A percentile compares a stretch with the other conserved stretches of the same genome.
phyloP scores from a whole-genome alignment of 441 rosid species.

The Croton setiger region DNA sequence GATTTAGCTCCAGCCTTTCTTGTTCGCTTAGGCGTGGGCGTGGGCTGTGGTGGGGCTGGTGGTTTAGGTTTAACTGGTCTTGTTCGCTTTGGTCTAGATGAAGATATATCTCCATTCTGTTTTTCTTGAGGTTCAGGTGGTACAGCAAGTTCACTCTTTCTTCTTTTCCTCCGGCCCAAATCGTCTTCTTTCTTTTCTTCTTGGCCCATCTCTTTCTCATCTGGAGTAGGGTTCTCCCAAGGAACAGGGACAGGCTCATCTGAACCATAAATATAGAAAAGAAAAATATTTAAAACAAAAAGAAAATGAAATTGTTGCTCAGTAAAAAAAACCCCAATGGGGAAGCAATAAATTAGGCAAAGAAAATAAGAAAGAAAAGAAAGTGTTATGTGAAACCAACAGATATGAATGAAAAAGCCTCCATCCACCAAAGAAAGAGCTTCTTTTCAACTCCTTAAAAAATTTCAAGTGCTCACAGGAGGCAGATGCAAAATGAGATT shows the following conservation, averaged over 20 bases:
- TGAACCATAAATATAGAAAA: not conserved
- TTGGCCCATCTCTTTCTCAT: conserved; percentile 15
- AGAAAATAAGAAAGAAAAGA: not conserved
- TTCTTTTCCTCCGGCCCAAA: conserved; percentile 32
- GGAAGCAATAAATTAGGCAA: not conserved
- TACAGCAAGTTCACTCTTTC: not conserved
- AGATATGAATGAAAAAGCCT: not conserved
- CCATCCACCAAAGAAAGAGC: not conserved
- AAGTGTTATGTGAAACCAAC: not conserved
- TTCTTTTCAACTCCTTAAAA: not conserved
- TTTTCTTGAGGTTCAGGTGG: not conserved
- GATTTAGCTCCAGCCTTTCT: conserved; percentile 3
- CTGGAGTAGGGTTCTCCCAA: conserved; percentile 31
- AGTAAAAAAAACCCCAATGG: not conserved
- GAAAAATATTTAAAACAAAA: not conserved
- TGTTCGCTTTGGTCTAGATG: conserved; percentile 10
- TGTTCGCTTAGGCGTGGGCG: conserved; percentile 6
- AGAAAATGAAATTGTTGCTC: not conserved
- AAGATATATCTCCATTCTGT: not conserved
- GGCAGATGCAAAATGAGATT: too few species aligned
- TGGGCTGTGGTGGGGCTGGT: not conserved
- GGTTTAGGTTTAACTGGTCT: not conserved
- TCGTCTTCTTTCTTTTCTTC: conserved; percentile 28
- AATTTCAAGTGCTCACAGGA: not conserved
- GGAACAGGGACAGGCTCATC: conserved; percentile 22